A percentile compares a stretch with the other conserved stretches of the same genome.
Conservation (phyloP, 495 filamentous ascomycete genomes). For the Penicillium atrosanguineum region DNA sequence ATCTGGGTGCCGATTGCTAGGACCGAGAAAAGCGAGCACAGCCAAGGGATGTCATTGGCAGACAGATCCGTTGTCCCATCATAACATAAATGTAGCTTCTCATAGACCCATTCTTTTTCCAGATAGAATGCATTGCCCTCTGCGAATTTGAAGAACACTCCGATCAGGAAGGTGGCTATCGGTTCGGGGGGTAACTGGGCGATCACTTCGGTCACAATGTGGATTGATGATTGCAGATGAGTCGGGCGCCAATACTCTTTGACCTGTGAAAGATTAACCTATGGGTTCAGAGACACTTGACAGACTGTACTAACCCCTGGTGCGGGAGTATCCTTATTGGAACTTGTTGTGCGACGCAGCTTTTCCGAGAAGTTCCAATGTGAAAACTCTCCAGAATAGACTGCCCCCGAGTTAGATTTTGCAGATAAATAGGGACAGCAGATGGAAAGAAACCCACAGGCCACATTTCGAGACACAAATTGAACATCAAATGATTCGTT, state of each 20-base stretch:
- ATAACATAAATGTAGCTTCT: conserved; percentile 41
- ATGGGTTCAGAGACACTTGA: background rate
- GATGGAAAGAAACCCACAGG: conserved; percentile 25
- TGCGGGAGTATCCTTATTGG: conserved; percentile 28
- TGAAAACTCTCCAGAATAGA: conserved; percentile 50
- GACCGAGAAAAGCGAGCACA: conserved; percentile 43
- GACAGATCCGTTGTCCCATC: conserved; percentile 28
- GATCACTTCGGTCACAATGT: conserved; percentile 31
- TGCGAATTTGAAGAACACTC: conserved; percentile 47
- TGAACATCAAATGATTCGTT: conserved; percentile 37
- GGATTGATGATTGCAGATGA: conserved; percentile 41
- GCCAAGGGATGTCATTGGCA: conserved; percentile 37
- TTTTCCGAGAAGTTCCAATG: conserved; percentile 48
- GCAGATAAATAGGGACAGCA: background rate
- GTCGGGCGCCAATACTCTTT: conserved; percentile 46
- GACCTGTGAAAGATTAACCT: conserved; percentile 19
- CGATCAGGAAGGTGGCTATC: conserved; percentile 45
- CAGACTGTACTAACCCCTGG: conserved; percentile 25
- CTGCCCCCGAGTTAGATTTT: conserved; percentile 14
- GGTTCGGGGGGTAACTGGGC: conserved; percentile 42
- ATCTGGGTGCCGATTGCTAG: conserved; percentile 50
- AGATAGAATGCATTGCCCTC: conserved; percentile 48
- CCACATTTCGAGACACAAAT: conserved; percentile 40
- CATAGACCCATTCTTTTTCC: conserved; percentile 41
- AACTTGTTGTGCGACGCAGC: conserved; percentile 38